These are phyloP conservation scores for Debaryomyces robertsiae DNA, from an alignment of 1,139 yeast species.

Conservation along the genomic window DNA sequence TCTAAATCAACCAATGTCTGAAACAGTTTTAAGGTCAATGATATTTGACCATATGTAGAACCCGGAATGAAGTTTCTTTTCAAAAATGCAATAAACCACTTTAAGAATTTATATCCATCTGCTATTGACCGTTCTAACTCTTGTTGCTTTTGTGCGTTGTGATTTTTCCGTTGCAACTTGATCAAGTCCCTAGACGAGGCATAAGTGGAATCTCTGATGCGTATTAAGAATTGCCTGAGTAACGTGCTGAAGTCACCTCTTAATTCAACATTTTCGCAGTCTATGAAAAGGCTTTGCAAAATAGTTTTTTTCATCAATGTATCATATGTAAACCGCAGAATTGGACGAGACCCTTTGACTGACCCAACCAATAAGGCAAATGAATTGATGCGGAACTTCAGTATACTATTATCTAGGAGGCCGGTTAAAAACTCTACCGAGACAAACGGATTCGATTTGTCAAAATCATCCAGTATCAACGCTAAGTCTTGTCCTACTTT, in stretches of 20 bases:
- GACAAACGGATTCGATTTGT: conserved; percentile 6
- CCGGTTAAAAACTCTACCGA: conserved; percentile 22
- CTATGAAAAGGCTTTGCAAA: conserved; percentile 56
- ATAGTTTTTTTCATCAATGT: conserved; percentile 37
- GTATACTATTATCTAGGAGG: conserved; percentile 46
- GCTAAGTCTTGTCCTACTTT: conserved; percentile 66
- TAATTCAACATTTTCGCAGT: conserved; percentile 60
- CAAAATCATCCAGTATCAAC: conserved; percentile 14
- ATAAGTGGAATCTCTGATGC: conserved; percentile 70
- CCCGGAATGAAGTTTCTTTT: conserved; percentile 59
- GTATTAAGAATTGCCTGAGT: conserved; percentile 58
- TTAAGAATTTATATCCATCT: conserved; percentile 41
- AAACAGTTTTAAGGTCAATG: conserved; percentile 54
- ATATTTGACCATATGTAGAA: conserved; percentile 64
- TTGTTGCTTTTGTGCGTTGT: conserved; percentile 32
- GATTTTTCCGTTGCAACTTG: conserved; percentile 39
- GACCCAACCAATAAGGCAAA: conserved; percentile 64
- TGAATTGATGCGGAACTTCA: conserved; percentile 55
- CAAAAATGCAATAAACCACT: conserved; percentile 44
- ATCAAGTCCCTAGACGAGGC: conserved; percentile 51
- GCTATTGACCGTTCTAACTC: conserved; percentile 21
- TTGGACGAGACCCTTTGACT: conserved; percentile 60
- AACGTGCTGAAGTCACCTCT: conserved; percentile 65
- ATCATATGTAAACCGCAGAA: conserved; percentile 47
- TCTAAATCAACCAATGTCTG: conserved; percentile 55